These are phyloP conservation scores for Dactylorhiza incarnata DNA, from an alignment of 106 monocot species.

Conservation along the genomic window DNA sequence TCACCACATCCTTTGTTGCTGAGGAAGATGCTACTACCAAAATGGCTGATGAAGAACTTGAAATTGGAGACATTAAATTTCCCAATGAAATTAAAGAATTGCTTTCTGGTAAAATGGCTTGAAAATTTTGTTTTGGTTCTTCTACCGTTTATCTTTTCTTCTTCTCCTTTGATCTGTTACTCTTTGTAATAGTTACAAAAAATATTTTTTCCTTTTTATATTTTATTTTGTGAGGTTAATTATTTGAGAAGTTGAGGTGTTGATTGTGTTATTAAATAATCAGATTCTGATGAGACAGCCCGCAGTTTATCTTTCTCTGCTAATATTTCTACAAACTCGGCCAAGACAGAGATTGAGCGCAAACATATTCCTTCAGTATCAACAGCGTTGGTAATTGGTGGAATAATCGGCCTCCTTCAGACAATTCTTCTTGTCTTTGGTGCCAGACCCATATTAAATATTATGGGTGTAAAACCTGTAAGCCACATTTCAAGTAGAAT, in stretches of 20 bases:
- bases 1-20: conserved; percentile 80
- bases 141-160: background rate
- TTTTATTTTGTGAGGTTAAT: background rate
- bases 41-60: conserved; percentile 21
- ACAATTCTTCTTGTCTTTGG: conserved; percentile 48
- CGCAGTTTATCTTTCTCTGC: conserved; percentile 19
- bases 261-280: background rate
- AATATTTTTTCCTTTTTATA: background rate
- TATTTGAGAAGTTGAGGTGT: background rate
- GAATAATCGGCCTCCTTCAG: conserved; percentile 64
- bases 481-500: conserved; percentile 1
- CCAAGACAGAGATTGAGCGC: conserved; percentile 18
- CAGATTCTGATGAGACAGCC: conserved; percentile 15
- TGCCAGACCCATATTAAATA: conserved; percentile 51
- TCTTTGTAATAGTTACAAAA: background rate
- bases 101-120: conserved; percentile 26
- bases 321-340: conserved; percentile 9
- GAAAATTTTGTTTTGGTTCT: conserved; percentile 2
- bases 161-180: background rate
- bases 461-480: conserved; percentile 67
- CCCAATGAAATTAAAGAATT: conserved; percentile 46
- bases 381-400: conserved; percentile 63
- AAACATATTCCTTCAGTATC: conserved; percentile 72
- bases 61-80: conserved; percentile 18
- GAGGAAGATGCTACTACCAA: conserved; percentile 59